These are phyloP conservation scores for Sclerotinia sclerotiorum DNA, from an alignment of 2,329 filamentous ascomycete species.

Conservation along the genomic window DNA sequence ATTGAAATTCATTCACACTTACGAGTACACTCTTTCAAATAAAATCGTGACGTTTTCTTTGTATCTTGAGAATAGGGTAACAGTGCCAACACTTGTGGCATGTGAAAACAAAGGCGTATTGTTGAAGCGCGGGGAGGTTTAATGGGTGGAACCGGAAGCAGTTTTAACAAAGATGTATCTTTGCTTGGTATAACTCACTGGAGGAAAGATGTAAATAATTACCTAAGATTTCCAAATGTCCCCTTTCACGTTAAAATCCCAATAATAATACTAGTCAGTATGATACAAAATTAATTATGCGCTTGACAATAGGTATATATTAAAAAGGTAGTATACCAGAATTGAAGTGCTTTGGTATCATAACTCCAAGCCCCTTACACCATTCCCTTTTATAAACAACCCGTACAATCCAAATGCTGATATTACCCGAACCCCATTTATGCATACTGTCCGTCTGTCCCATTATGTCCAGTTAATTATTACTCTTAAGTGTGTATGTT, in stretches of 20 bases:
- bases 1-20: neutral
- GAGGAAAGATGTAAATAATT: neutral
- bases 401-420: conserved; percentile 17
- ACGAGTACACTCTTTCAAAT: neutral
- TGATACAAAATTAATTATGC: conserved; percentile 11
- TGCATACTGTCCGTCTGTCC: conserved; percentile 2
- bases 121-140: neutral
- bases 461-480: neutral
- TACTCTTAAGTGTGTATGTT: neutral
- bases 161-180: conserved; percentile 1
- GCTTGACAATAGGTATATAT: neutral
- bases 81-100: neutral
- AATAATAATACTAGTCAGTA: neutral
- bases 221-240: neutral
- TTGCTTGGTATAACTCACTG: neutral
- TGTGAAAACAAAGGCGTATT: neutral
- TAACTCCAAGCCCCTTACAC: conserved; percentile 8
- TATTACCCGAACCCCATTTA: neutral
- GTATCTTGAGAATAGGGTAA: neutral
- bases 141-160: neutral
- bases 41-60: neutral
- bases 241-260: neutral
- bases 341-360: conserved; percentile 13
- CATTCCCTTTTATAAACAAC: conserved; percentile 10
- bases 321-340: conserved; percentile 10